Conservation (phyloP, 345 rosid genomes). For the Crucihimalaya himalaica region DNA sequence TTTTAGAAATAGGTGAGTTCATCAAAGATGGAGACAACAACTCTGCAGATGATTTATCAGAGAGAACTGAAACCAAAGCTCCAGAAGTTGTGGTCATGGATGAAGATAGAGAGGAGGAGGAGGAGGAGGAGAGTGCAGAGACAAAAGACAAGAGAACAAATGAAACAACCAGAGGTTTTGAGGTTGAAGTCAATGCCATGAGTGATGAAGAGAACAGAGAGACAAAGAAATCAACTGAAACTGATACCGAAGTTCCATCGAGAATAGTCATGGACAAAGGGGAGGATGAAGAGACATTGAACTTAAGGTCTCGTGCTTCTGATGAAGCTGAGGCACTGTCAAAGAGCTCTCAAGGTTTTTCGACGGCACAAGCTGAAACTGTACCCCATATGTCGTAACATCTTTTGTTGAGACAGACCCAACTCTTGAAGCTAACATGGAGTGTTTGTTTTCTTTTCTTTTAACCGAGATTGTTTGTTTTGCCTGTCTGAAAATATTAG, state of each 20-base stretch:
- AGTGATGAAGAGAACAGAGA: conserved; percentile 17
- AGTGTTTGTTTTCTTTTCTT: background rate
- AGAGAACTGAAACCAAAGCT: conserved; percentile 43
- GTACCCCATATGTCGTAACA: conserved; percentile 31
- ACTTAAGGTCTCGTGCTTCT: background rate
- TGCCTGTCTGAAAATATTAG: conserved; percentile 19
- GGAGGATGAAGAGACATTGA: conserved; percentile 28
- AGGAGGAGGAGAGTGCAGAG: conserved; percentile 20
- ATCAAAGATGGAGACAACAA: conserved; percentile 34
- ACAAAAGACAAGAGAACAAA: conserved; percentile 7
- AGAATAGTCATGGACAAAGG: conserved; percentile 9
- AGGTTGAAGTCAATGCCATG: conserved; percentile 9
- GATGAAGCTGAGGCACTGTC: conserved; percentile 37
- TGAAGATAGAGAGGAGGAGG: conserved; percentile 30
- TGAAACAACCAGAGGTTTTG: conserved; percentile 32
- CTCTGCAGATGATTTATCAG: conserved; percentile 28
- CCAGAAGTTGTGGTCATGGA: conserved; percentile 41
- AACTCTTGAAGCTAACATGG: conserved; percentile 14
- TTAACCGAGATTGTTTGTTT: conserved; percentile 6
- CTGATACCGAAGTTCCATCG: conserved; percentile 27
- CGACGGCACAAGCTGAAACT: conserved; percentile 29
- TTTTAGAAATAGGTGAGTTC: conserved; percentile 31
- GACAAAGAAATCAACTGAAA: conserved; percentile 20
- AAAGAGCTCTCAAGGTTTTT: conserved; percentile 32
- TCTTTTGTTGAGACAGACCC: conserved; percentile 11